phyloP scores from a whole-genome alignment of 169 alveolate species.

The Babesia ovis region DNA sequence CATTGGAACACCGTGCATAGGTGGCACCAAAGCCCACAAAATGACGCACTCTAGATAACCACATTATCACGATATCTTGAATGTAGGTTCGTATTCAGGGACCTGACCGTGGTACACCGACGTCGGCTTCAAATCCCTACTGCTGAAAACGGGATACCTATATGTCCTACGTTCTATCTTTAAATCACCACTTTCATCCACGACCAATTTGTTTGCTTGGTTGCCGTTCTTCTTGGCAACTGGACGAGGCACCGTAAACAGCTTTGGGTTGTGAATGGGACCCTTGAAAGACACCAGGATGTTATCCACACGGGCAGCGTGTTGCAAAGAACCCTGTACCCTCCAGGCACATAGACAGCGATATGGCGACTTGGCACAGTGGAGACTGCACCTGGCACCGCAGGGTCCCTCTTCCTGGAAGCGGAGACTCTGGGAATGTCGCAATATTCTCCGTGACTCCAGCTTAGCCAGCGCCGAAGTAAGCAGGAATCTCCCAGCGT shows the following conservation, averaged over 20 bases:
- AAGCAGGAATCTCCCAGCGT: conserved; percentile 84
- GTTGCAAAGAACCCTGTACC: conserved; percentile 40
- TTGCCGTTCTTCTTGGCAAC: conserved; percentile 67
- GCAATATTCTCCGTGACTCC: conserved; percentile 70
- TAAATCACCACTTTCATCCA: conserved; percentile 18
- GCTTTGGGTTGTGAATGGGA: conserved; percentile 61
- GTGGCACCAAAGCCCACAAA: too few species aligned
- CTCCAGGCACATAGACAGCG: conserved; percentile 77
- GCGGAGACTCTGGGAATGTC: conserved; percentile 70
- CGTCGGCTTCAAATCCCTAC: conserved; percentile 30
- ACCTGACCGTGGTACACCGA: conserved; percentile 45
- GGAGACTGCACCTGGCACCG: conserved; percentile 73
- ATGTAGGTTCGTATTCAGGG: conserved; percentile 39
- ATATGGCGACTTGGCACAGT: conserved; percentile 73
- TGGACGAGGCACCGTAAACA: conserved; percentile 66
- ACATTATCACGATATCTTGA: conserved; percentile 3
- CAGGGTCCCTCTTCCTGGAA: conserved; percentile 76
- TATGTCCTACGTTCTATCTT: conserved; percentile 25
- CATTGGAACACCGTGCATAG: too few species aligned
- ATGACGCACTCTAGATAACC: too few species aligned
- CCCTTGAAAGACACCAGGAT: conserved; percentile 71
- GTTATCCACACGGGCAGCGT: conserved; percentile 60
- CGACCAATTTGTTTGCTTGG: conserved; percentile 13
- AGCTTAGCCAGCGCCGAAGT: conserved; percentile 79
- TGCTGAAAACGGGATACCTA: conserved; percentile 40